Evolutionary conservation across 2,329 filamentous ascomycete genomes (phyloP), one percentile per base, ranked within the genome.

Genomic region (Sporothrix dimorphospora): DNA sequence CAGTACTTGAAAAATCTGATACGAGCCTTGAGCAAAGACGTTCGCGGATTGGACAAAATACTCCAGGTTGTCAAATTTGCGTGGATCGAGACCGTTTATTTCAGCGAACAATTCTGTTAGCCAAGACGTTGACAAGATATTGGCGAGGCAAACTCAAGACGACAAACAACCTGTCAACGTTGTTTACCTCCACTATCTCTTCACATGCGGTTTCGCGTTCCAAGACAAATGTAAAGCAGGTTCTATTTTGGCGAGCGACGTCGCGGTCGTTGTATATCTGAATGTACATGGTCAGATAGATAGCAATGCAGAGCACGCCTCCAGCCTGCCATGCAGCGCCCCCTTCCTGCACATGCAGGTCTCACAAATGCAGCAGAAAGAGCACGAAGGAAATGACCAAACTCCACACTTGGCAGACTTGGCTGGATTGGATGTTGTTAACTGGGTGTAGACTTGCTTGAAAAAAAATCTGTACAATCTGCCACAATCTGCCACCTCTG

Each of bases 311-410:
- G 42, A 38, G 55, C 30, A 38, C 55, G 30, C 30, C 16, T 59
- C 53, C 7, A 53, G 53, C 53, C 24, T 19, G 27, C 27, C 24
- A 34, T 57, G 51, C 21, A 55, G 24, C 21, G 51, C 51, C 51
- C 24, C 51, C 51, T 55, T 30, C 47, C 24, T 59, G 16, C 55
- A 59, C 55, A 59, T 40, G 57, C 34, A 61, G n/a, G 57, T 61
- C 34, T 61, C 34, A 42, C 34, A 42, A 6, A 9, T 61, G 57
- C 57, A 61, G 34, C 57, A 61, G 3, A 49, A n/a, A 8, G 27
- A 53, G n/a, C 9, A 19, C 27, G 19, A 59, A 34, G 14, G 27
- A 14, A 53, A 27, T 27, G 49, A 27, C 11, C 6, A 24, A 53
- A 53, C 21, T 21, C 19, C 47, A 51, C 19, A 51, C 5, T 9